Percentiles rank a stretch among this genome's conserved stretches.
These are phyloP conservation scores for Psilocybe cubensis DNA, from an alignment of 768 basidiomycete species.

Conservation along the genomic window DNA sequence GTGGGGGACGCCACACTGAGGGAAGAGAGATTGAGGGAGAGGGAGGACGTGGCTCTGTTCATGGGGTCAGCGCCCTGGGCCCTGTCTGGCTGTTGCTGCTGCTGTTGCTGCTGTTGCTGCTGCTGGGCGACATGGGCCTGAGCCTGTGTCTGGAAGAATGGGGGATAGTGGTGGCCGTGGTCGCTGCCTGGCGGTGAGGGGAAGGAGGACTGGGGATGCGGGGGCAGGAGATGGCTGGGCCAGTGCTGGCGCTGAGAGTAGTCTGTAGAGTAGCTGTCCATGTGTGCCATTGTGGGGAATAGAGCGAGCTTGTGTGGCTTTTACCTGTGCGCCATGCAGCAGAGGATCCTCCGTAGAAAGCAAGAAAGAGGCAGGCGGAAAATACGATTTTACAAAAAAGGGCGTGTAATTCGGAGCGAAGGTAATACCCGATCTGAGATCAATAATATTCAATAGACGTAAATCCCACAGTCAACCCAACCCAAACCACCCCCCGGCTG, in stretches of 20 bases:
- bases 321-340: slow-evolving; percentile 15
- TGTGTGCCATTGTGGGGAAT: slow-evolving; percentile 4
- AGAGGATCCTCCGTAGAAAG: slow-evolving; percentile 15
- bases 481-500: neutral
- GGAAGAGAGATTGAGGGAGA: slow-evolving; percentile 71
- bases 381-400: slow-evolving; percentile 4
- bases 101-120: slow-evolving; percentile 30
- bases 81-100: slow-evolving; percentile 27
- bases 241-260: slow-evolving; percentile 19
- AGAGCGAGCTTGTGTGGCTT: neutral
- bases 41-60: slow-evolving; percentile 23
- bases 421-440: slow-evolving; percentile 22
- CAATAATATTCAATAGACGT: slow-evolving; percentile 5
- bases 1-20: slow-evolving; percentile 70
- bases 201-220: slow-evolving; percentile 18
- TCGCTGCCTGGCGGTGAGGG: slow-evolving; percentile 21
- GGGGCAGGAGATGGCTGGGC: slow-evolving; percentile 15
- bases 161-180: slow-evolving; percentile 24
- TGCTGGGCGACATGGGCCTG: slow-evolving; percentile 18
- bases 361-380: slow-evolving; percentile 8
- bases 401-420: slow-evolving; percentile 17
- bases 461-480: slow-evolving; percentile 1
- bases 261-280: slow-evolving; percentile 10
- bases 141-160: slow-evolving; percentile 28
- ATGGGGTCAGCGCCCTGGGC: slow-evolving; percentile 4